Evolutionary conservation across 805 yeast species (phyloP), one percentile per base, ranked within the genome.

Genomic region (Candida loeiensis): DNA sequence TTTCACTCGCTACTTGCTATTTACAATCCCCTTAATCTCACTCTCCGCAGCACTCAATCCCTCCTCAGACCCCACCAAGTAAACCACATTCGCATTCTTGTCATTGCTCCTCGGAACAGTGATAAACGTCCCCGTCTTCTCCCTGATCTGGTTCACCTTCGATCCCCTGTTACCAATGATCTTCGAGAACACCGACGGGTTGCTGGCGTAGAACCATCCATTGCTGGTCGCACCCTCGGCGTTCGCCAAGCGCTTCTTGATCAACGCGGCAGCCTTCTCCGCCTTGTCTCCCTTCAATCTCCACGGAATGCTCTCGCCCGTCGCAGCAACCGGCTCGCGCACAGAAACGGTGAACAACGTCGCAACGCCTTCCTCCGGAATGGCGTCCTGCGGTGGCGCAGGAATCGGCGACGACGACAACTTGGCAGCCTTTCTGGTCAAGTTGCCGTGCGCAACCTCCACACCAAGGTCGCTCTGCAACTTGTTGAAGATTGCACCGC

Each of bases 161-260:
- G 79, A 63, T 34, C 96, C 96, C 49, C 77, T 82, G 12, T 87
- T 79, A 6, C 96, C 96, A 47, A 88, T 76, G 39, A 87, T 69
- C 56, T 71, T 76, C 43, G 82, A 74, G 59, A 84, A 82, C 19
- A 62, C 55, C 11, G 78, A 62, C 19, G 71, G 59, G 42, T 76
- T 71, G 30, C 75, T 61, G 28, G 78, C 63, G 74, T 83, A 82
- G 45, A 84, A 63, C 76, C 78, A 85, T 11, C 81, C 93, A 35
- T 65, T 67, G 30, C 64, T 53, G 32, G 71, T 69, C 37, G 77
- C 78, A 16, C 54, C 51, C 43, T 67, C 54, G 37, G 77, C 78
- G 30, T 61, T 58, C 21, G 61, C 72, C 49, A 85, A 60, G 41
- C 78, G 66, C 18, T 65, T 65, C 46, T 75, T 64, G 43, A 87